phyloP scores from a whole-genome alignment of 2,329 filamentous ascomycete species.

The Teratosphaeriaceae sp. region DNA sequence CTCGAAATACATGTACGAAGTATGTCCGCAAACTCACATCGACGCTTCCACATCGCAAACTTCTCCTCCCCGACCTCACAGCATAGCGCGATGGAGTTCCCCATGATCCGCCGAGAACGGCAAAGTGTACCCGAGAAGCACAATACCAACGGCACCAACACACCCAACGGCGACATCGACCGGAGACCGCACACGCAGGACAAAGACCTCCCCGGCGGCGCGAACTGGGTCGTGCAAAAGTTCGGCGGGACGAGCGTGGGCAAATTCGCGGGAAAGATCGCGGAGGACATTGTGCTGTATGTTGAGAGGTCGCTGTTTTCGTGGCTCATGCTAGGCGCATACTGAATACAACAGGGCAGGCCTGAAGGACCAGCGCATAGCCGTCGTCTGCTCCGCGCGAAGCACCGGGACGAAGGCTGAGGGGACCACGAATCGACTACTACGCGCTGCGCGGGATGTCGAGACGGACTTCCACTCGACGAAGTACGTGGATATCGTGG shows the following conservation, averaged over 20 bases:
- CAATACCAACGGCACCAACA: conserved; percentile 8
- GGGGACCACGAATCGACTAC: conserved; percentile 79
- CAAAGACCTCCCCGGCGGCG: conserved; percentile 43
- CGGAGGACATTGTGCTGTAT: conserved; percentile 55
- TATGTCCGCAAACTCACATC: too few species aligned
- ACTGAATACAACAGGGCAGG: conserved; percentile 34
- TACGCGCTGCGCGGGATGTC: conserved; percentile 43
- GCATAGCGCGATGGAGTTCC: conserved; percentile 9
- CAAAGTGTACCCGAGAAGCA: conserved; percentile 3
- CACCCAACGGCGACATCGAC: neutral
- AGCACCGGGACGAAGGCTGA: conserved; percentile 92
- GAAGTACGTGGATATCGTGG: conserved; percentile 66
- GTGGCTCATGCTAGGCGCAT: conserved; percentile 1
- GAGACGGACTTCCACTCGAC: conserved; percentile 32
- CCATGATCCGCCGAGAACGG: conserved; percentile 7
- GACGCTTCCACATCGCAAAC: too few species aligned
- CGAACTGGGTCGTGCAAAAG: conserved; percentile 80
- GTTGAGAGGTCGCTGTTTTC: too few species aligned
- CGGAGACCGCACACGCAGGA: conserved; percentile 37
- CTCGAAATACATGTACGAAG: neutral
- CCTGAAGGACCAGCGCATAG: conserved; percentile 65
- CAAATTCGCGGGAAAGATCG: conserved; percentile 67
- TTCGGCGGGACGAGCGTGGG: conserved; percentile 94
- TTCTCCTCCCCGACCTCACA: neutral
- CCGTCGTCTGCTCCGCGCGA: conserved; percentile 90